Base-by-base conservation (phyloP, 768 basidiomycete genomes). In the Russula compacta region DNA sequence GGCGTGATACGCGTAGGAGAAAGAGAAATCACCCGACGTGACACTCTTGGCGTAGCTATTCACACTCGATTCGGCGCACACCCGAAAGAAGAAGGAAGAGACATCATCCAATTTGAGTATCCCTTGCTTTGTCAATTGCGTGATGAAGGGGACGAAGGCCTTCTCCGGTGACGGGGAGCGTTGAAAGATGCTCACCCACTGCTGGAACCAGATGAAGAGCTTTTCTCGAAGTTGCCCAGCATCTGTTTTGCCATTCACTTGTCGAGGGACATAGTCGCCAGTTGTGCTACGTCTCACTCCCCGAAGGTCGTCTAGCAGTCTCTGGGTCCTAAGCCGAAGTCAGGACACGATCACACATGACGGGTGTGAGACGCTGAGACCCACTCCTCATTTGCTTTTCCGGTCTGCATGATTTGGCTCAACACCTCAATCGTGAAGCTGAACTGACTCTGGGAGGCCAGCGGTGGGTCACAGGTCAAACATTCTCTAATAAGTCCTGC, bases 31-130 rank as follows among this genome's bases (percentile, higher is more conserved):
- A 48, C 87, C 86, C 10, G 83, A 77, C 29, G 85, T 80, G 39
- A 87, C 74, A 66, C 83, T 85, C 71, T 90, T 86, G 72, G 85
- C 74, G 75, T 95, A 98, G 70, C 84, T 87, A 71, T 85, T 90
- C 71, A 98, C 87, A 65, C 93, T 92, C 38, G 92, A 86, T 73
- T 98, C 95, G 59, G 93, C 89, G 70, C 95, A 98, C 43, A 98
- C 95, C 10, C 97, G 85, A 83, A 98, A 99, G 80, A 99, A 99
- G 70, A 98, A 91, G 4, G 92, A 94, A 5, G 97, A 98, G 9
- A 92, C 81, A 64, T 99, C 95, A 70, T 99, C 97, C 36, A 91
- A 87, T 69, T 93, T 95, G 67, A 99, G 77, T 61, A 99, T 95
- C 53, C 94, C 95, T 75, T 98, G 92, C 73, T 95, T 95, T 48